Base-by-base conservation (phyloP, 345 rosid species). In the Eucalyptus virginea region DNA sequence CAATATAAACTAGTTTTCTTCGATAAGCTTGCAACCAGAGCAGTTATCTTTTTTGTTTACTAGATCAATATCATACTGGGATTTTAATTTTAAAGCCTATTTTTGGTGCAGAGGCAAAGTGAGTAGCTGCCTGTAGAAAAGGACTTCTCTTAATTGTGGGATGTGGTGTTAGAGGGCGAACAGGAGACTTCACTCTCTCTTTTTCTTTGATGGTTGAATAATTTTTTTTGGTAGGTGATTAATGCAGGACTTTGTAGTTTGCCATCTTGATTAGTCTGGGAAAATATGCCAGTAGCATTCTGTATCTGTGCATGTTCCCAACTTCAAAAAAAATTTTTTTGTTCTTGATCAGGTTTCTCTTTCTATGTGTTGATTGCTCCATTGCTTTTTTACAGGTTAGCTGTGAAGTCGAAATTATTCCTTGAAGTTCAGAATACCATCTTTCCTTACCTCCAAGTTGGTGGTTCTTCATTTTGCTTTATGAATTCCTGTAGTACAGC, bases 401-500 rank as follows among this genome's bases (percentile, higher is more conserved):
- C 92, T 54, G 87, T 67, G 86, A 95, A 92, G 93, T 95, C 95
- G 81, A 90, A 93, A 26, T 30, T 93, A 88, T 91, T 95, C 88
- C 90, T 88, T 54, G 91, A 95, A 92, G 95, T 93, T 83, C 92
- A 91, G 89, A 83, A 95, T 90, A 90, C n/a, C 30, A 90, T 95
- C 89, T 88, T 91, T 51, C 96, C 97, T 54, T 92, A 91, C 88
- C 94, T 96, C 86, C 97, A 96, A 97, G 97, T 96, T 77, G 89
- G 94, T 91, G 86, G 51, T 40, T 49, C 87, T 77, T 18, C 83
- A 77, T 72, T 81, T 48, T n/a, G 40, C 45, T 37, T 37, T 77
- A 77, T 34, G 47, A 77, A 37, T 77, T 77, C 83, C 28, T 21
- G 83, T 77, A 21, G 28, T 77, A 21, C 83, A 37, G 83, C 45